Evolutionary conservation across 768 basidiomycete species (phyloP).

Genomic region (Harrya chromipes): DNA sequence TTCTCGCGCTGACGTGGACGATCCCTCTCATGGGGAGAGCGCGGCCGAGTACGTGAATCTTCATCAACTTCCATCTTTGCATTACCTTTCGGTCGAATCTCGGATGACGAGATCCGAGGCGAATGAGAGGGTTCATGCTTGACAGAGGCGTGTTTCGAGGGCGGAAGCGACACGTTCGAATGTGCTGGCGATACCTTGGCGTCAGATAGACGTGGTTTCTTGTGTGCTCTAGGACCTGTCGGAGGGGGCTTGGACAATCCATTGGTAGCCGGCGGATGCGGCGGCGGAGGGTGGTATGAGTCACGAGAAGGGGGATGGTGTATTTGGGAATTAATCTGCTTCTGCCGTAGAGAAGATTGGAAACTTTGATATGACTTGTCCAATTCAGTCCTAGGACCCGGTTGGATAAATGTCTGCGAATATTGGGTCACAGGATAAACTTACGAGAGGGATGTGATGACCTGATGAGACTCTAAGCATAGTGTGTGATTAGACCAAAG

Average conservation of each 20-base stretch:
- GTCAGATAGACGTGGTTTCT: conserved; percentile 74
- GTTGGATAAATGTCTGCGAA: conserved; percentile 13
- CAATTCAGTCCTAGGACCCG: conserved; percentile 58
- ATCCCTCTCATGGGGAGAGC: conserved; percentile 42
- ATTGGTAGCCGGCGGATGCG: conserved; percentile 32
- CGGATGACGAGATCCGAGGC: conserved; percentile 27
- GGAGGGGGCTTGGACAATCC: conserved; percentile 55
- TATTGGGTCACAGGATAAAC: conserved; percentile 28
- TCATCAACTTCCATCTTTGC: conserved; percentile 59
- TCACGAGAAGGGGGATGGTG: conserved; percentile 43
- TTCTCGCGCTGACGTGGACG: conserved; percentile 38
- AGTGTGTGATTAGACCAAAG: conserved; percentile 4
- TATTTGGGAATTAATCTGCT: conserved; percentile 25
- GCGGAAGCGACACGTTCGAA: conserved; percentile 30
- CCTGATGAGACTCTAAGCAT: conserved; percentile 69
- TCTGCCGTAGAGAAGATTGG: conserved; percentile 43
- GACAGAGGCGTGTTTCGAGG: conserved; percentile 17
- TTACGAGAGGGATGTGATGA: conserved; percentile 69
- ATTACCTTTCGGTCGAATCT: conserved; percentile 26
- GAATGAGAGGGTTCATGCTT: conserved; percentile 31
- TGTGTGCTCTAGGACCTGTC: conserved; percentile 77
- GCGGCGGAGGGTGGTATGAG: conserved; percentile 36
- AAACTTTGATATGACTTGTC: conserved; percentile 74
- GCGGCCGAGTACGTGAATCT: conserved; percentile 42
- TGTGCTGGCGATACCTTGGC: conserved; percentile 34